phyloP scores from a whole-genome alignment of 2,329 filamentous ascomycete species.

The Xylaria sp. region DNA sequence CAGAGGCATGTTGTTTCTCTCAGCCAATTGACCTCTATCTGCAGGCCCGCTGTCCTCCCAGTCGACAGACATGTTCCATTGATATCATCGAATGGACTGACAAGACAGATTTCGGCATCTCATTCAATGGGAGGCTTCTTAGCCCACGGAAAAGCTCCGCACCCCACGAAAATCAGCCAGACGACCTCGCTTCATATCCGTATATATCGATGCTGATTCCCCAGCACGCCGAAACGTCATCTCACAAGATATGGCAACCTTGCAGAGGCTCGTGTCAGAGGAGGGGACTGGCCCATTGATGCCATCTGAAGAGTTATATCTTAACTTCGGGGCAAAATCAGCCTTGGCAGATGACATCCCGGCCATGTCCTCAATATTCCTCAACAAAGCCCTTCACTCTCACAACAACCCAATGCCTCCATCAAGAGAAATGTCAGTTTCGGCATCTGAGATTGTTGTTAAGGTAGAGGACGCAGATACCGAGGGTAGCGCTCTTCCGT shows the following conservation, averaged over 20 bases:
- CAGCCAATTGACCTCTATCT: constrained; percentile 41
- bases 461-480: constrained; percentile 48
- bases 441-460: constrained; percentile 50
- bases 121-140: constrained; percentile 46
- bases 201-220: constrained; percentile 49
- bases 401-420: constrained; percentile 38
- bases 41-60: constrained; percentile 29
- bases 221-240: constrained; percentile 39
- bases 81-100: constrained; percentile 40
- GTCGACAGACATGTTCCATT: constrained; percentile 41
- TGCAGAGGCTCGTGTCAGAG: constrained; percentile 45
- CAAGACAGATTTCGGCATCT: constrained; percentile 38
- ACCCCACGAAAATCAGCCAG: constrained; percentile 44
- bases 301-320: constrained; percentile 47
- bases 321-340: constrained; percentile 46
- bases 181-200: constrained; percentile 45
- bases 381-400: constrained; percentile 41
- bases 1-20: constrained; percentile 11
- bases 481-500: constrained; percentile 39
- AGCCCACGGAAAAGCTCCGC: constrained; percentile 41
- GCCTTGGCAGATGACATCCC: constrained; percentile 43
- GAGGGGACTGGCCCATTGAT: constrained; percentile 44
- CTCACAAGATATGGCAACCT: constrained; percentile 49
- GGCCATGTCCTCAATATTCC: constrained; percentile 41
- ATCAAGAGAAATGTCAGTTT: constrained; percentile 44